Base-by-base conservation (phyloP, 164 flowering plant species). In the Sextonia rubra region DNA sequence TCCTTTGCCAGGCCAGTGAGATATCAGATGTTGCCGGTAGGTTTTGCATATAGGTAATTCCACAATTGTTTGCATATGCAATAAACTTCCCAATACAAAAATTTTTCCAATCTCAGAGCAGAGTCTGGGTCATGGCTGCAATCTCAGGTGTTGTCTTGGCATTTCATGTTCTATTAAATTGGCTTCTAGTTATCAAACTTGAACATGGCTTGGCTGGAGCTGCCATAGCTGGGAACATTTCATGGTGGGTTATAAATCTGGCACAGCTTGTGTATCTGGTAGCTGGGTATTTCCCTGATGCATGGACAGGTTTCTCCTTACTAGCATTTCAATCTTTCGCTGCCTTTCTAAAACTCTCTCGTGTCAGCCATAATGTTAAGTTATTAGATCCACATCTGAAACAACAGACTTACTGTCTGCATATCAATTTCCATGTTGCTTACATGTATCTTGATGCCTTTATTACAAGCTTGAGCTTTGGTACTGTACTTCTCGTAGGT, bases 21-120 rank as follows among this genome's bases (percentile, higher is more conserved):
- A 81, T 87, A 37, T 82, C 88, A 9, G 79, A 85, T 6, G 66
- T 85, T 32, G 83, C 88, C 0, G 87, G 87, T 14, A 79, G 71
- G 63, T 85, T 76, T 63, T 76, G 82, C 3, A 55, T 70, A 3
- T 87, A 84, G 86, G 80, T 79, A 26, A 66, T 85, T 29, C 90
- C 90, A 47, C 88, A 84, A 67, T 60, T 87, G 69, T 85, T 77
- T 56, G 87, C 88, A 11, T 83, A 81, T 60, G 87, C 90, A 52
- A 0, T 87, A 20, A 84, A 85, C 66, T 84, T 83, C 68, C 88
- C 90, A 1, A 70, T 82, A 9, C 85, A 84, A 69, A 87, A 87
- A 70, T 87, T 87, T 68, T 81, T 84, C 60, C 88, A 85, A 71
- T 76, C 88, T 32, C 90, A 87, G 62, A 83, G 87, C 76, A 82